Percentiles rank a stretch among this genome's conserved stretches.
phyloP scores from a whole-genome alignment of 78 protist genomes.

The Emiliania huxleyi region DNA sequence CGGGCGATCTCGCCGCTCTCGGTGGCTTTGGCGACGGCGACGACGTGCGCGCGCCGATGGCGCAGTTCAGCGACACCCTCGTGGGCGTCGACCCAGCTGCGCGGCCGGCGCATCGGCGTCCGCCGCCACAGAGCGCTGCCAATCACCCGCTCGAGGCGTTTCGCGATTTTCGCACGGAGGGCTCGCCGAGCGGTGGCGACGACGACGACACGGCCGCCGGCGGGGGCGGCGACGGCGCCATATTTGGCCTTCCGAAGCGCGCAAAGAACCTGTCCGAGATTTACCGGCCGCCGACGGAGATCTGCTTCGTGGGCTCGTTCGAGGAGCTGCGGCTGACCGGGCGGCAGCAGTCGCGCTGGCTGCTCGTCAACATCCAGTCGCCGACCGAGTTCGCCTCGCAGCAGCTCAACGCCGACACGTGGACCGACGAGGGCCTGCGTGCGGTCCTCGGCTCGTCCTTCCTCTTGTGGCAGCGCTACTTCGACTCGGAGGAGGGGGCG shows the following conservation, averaged over 20 bases:
- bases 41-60: background rate
- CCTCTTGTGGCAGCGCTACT: conserved; percentile 22
- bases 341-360: background rate
- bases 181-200: background rate
- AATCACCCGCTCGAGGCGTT: background rate
- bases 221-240: background rate
- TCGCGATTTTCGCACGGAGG: background rate
- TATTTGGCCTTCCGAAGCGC: background rate
- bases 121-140: background rate
- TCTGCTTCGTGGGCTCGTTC: background rate
- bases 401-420: conserved; percentile 21
- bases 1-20: no score
- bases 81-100: background rate
- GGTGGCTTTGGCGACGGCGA: no score
- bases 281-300: background rate
- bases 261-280: background rate
- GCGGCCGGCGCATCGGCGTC: no score
- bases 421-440: background rate
- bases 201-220: background rate
- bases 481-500: background rate
- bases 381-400: conserved; percentile 13
- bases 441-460: background rate
- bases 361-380: conserved; percentile 26
- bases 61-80: background rate
- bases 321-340: background rate